Evolutionary conservation across 495 filamentous ascomycete species (phyloP).

Genomic region (Monascus purpureus): DNA sequence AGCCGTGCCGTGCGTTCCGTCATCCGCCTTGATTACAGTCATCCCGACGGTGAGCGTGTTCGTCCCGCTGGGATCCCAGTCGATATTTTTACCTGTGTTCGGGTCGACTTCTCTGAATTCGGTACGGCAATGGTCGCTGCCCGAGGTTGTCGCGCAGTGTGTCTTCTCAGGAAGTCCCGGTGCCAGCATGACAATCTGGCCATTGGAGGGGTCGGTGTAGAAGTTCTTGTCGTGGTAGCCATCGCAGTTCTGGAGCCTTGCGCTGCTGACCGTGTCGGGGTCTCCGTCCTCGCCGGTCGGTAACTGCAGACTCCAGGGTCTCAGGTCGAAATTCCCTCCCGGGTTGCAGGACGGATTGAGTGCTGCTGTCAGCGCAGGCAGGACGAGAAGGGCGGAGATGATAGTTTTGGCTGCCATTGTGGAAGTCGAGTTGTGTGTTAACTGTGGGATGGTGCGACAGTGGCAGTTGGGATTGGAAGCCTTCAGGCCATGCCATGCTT

Average conservation of each 20-base stretch:
- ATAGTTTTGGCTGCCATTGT: neutral
- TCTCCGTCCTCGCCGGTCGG: conserved; percentile 16
- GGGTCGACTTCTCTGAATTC: conserved; percentile 21
- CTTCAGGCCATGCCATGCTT: too few relatives aligned
- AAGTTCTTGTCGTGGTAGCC: conserved; percentile 22
- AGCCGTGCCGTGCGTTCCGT: conserved; percentile 17
- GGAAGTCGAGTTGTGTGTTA: too few relatives aligned
- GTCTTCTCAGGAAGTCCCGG: conserved; percentile 8
- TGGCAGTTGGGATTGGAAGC: too few relatives aligned
- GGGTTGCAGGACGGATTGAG: conserved; percentile 12
- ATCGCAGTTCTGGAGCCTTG: conserved; percentile 16
- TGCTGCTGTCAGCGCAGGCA: neutral
- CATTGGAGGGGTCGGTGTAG: conserved; percentile 17
- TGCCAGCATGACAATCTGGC: conserved; percentile 21
- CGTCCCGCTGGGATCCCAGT: conserved; percentile 15
- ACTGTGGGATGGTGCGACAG: too few relatives aligned
- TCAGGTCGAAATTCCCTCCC: conserved; percentile 25
- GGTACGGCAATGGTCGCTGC: conserved; percentile 27
- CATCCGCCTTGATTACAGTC: conserved; percentile 10
- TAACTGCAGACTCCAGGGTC: conserved; percentile 10
- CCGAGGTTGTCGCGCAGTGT: conserved; percentile 21
- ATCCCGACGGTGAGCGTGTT: conserved; percentile 19
- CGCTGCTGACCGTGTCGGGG: conserved; percentile 11
- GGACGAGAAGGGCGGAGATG: neutral
- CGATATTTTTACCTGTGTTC: neutral